Conservation (phyloP, 495 filamentous ascomycete species). For the Trichoderma virens region DNA sequence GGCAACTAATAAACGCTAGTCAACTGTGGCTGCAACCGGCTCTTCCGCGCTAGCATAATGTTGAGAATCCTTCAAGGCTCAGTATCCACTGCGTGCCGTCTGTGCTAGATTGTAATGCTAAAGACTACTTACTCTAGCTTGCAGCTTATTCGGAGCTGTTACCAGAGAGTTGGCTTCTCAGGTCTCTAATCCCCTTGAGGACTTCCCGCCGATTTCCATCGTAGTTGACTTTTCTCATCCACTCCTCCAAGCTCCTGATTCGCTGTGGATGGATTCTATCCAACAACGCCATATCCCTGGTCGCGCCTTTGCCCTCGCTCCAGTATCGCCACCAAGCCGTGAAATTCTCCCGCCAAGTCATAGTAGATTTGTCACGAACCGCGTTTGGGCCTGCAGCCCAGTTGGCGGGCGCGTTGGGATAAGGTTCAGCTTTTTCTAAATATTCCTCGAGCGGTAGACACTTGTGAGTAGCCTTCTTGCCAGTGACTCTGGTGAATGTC, state of each 20-base stretch:
- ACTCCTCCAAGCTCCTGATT: constrained; percentile 19
- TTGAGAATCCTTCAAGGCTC: no score
- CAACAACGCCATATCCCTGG: constrained; percentile 33
- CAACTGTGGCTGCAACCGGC: no score
- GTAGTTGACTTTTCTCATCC: background rate
- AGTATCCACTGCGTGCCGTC: no score
- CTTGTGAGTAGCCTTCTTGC: constrained; percentile 15
- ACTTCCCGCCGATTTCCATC: background rate
- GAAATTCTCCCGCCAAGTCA: constrained; percentile 35
- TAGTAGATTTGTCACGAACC: constrained; percentile 23
- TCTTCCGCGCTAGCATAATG: no score
- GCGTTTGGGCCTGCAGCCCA: constrained; percentile 23
- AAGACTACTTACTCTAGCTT: no score
- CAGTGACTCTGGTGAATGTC: constrained; percentile 32
- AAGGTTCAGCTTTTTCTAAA: constrained; percentile 16
- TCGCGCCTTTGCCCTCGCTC: constrained; percentile 10
- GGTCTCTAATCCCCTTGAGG: background rate
- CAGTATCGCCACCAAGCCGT: constrained; percentile 23
- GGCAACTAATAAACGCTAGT: no score
- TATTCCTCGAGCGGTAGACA: background rate
- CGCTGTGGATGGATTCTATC: constrained; percentile 34
- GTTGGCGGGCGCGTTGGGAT: constrained; percentile 13
- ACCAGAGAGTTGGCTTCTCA: no score
- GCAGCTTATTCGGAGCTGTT: no score
- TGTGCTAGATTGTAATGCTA: no score